These are phyloP conservation scores for Melastoma malabathricum DNA, from an alignment of 345 rosid species.

Conservation along the genomic window DNA sequence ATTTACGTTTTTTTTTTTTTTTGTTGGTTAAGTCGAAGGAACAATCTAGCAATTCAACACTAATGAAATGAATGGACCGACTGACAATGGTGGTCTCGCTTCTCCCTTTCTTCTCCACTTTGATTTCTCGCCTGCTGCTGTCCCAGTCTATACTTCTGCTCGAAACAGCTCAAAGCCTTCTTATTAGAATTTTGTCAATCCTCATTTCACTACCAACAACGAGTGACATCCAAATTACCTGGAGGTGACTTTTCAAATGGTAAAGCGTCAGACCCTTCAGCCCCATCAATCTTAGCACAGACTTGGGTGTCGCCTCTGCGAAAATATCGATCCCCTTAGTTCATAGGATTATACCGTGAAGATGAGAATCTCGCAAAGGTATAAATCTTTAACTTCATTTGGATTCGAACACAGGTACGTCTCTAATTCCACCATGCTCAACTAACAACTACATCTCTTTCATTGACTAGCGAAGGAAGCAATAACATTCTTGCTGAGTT, in stretches of 20 bases:
- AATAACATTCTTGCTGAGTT: neutral
- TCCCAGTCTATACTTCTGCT: constrained; percentile 79
- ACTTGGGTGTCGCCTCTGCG: constrained; percentile 86
- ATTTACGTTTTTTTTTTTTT: too few species aligned
- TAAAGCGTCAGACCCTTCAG: constrained; percentile 82
- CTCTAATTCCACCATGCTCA: too few species aligned
- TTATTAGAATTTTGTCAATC: neutral
- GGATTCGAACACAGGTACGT: too few species aligned
- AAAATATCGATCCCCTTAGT: neutral
- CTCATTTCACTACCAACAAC: too few species aligned
- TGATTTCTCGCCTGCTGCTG: constrained; percentile 43
- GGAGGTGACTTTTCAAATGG: constrained; percentile 90
- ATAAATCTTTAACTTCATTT: too few species aligned
- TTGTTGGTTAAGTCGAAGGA: too few species aligned
- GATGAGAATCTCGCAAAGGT: too few species aligned
- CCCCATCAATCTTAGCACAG: constrained; percentile 79
- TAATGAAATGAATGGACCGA: constrained; percentile 6
- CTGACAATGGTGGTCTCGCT: constrained; percentile 33
- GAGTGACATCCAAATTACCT: constrained; percentile 26
- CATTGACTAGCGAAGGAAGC: neutral
- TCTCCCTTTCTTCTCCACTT: constrained; percentile 21
- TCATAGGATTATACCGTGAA: neutral
- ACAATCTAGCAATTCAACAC: too few species aligned
- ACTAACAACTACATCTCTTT: too few species aligned
- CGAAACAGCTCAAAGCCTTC: neutral